Evolutionary conservation across 495 filamentous ascomycete genomes (phyloP), one percentile per base, ranked within the genome.

Genomic region (Lophiotrema nucula): DNA sequence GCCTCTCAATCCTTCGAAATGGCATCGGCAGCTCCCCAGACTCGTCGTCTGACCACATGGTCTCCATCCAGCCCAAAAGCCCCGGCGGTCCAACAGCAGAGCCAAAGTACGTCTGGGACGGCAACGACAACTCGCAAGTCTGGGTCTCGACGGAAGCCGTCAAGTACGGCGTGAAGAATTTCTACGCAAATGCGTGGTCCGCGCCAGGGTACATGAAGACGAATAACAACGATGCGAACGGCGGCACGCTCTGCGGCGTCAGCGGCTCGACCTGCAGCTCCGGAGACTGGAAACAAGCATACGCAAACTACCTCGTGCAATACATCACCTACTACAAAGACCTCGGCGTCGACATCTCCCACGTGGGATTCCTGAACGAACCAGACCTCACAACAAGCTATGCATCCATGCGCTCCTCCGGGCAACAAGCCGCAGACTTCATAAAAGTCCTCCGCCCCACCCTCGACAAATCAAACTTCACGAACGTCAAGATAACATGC

Each of bases 1-100:
- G 58, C 24, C 54, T 66, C 31, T 42, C 31, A 12, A 66, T 66
- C 39, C 39, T 66, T 3, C 58, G 62, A 4, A 66, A 66, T 33
- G 62, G 58, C 41, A 66, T 66, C 21, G 62, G 62, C 1, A 52
- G 56, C 1, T 55, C 48, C 1, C 56, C 51, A 1, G 56, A 60
- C 45, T 55, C 49, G 0, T 38, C 19, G 2, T 56, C 42, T 18
- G 78, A 80, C 65, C 71, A 74, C 46, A 78, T 78, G 74, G 72
- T 76, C 56, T 71, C 72, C 3, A 66, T 66, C 19, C 37, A 48
- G 24, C 62, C 62, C 23, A 54, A 48, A 25, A 49, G 43, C 19
- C 62, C 62, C 4, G 62, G 58, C 4, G 41, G 47, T 0, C 62
- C 62, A 1, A 58, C 18, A 13, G 58, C 62, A 3, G 22, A 38